Percentiles rank a stretch among this genome's conserved stretches.
Conservation (phyloP, 192 early-diverging fungal genomes). For the Umbelopsis ramanniana region DNA sequence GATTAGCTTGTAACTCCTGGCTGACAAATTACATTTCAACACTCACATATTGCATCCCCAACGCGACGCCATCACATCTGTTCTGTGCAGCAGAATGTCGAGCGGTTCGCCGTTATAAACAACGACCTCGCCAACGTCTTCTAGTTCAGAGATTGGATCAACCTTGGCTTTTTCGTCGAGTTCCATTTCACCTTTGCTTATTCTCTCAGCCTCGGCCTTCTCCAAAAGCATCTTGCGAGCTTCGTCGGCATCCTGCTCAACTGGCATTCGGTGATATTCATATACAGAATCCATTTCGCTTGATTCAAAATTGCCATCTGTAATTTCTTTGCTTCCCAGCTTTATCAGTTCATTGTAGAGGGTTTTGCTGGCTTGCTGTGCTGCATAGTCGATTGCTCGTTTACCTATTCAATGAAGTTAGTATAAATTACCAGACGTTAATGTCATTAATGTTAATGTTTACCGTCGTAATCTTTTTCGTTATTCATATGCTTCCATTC, state of each 20-base stretch:
- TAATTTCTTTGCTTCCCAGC: neutral
- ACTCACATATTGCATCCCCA: constrained; percentile 47
- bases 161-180: constrained; percentile 27
- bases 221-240: constrained; percentile 35
- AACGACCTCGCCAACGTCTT: constrained; percentile 34
- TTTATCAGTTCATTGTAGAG: constrained; percentile 19
- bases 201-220: constrained; percentile 4
- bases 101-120: constrained; percentile 36
- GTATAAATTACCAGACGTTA: neutral
- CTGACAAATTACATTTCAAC: neutral
- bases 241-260: constrained; percentile 41
- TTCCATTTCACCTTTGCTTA: constrained; percentile 6
- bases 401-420: constrained; percentile 12
- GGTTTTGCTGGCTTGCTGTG: neutral
- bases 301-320: neutral
- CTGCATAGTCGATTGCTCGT: constrained; percentile 20
- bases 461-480: constrained; percentile 29
- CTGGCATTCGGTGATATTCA: constrained; percentile 39
- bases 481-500: neutral
- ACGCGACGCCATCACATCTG: constrained; percentile 42
- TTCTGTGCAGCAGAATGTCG: constrained; percentile 53
- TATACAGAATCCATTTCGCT: constrained; percentile 36
- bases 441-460: neutral
- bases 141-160: constrained; percentile 33
- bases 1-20: neutral